Evolutionary conservation across 208 protist genomes (phyloP).

Genomic region (Naegleria gruberi): DNA sequence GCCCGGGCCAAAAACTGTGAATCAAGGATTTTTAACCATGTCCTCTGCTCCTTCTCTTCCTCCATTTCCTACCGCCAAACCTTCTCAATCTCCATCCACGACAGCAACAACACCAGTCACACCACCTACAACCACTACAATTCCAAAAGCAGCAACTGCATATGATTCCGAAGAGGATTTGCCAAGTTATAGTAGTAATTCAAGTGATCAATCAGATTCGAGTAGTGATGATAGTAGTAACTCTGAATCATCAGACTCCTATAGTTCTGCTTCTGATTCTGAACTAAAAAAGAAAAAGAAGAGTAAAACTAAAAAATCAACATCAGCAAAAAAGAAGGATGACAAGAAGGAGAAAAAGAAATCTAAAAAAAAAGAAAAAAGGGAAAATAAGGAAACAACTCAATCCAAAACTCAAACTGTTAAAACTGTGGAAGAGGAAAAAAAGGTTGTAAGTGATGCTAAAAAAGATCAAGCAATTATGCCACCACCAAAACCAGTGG

Average conservation of each 20-base stretch:
- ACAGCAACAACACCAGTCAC: no score
- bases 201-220: not conserved
- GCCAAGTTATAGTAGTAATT: not conserved
- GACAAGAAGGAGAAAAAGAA: not conserved
- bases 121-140: no score
- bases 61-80: not conserved
- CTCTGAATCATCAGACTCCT: not conserved
- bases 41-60: not conserved
- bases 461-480: not conserved
- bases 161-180: not conserved
- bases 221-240: not conserved
- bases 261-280: not conserved
- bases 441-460: no score
- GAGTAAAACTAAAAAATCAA: not conserved
- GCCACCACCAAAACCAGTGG: not conserved
- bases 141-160: no score
- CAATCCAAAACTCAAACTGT: not conserved
- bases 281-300: not conserved
- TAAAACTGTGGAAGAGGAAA: not conserved
- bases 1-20: not conserved
- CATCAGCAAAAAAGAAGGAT: not conserved
- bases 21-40: not conserved
- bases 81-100: no score
- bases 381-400: not conserved
- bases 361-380: not conserved